phyloP scores from a whole-genome alignment of 345 rosid species.

The thale cress (Arabidopsis thaliana) region DNA sequence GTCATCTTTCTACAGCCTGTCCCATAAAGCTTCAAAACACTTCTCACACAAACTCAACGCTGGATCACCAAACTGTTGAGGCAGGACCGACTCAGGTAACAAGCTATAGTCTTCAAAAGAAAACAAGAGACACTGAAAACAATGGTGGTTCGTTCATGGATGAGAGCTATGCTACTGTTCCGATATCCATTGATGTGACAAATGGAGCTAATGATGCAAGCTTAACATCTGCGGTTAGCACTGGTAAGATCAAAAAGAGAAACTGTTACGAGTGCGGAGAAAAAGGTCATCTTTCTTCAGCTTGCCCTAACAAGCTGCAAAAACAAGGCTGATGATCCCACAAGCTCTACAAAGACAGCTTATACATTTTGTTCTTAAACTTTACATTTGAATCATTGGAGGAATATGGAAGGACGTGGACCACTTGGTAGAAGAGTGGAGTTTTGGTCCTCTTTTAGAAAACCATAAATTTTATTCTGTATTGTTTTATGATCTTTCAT shows the following conservation, averaged over 20 bases:
- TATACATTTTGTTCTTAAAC: constrained; percentile 6
- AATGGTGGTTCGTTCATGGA: constrained; percentile 39
- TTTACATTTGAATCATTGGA: background rate
- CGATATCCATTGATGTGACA: background rate
- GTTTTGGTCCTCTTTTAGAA: constrained; percentile 36
- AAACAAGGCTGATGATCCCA: constrained; percentile 35
- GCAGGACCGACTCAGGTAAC: constrained; percentile 67
- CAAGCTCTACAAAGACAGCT: constrained; percentile 8
- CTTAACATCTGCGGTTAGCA: constrained; percentile 32
- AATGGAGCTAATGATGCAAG: constrained; percentile 34
- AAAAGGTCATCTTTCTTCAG: constrained; percentile 79
- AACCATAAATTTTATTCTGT: background rate
- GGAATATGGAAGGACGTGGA: constrained; percentile 18
- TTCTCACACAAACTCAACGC: constrained; percentile 38
- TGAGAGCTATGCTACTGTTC: constrained; percentile 21
- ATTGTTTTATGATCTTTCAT: constrained; percentile 15
- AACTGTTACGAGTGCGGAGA: constrained; percentile 77
- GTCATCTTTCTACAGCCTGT: constrained; percentile 76
- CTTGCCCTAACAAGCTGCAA: constrained; percentile 67
- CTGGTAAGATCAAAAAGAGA: constrained; percentile 76
- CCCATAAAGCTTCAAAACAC: constrained; percentile 55
- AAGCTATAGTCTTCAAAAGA: constrained; percentile 61
- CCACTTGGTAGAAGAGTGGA: constrained; percentile 34
- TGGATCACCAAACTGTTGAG: constrained; percentile 65
- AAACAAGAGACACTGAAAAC: constrained; percentile 40